Conservation (phyloP, 2,329 filamentous ascomycete species). For the Paecilomyces dactylethromorphus region DNA sequence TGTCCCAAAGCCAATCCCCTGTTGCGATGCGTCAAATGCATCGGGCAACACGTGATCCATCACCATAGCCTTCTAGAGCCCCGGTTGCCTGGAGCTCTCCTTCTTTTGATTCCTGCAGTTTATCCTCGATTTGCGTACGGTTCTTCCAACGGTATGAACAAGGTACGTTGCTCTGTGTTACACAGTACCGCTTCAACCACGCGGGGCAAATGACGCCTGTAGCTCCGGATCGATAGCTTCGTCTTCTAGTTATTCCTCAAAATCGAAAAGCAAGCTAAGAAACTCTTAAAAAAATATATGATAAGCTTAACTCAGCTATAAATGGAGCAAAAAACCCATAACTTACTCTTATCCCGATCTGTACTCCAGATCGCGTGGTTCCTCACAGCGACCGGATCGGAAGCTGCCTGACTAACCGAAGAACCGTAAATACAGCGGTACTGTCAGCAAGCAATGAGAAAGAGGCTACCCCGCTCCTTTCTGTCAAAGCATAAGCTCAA, state of each 20-base stretch:
- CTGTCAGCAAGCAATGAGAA: neutral
- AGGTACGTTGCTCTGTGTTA: neutral
- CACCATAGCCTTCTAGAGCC: neutral
- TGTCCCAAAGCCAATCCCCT: conserved; percentile 8
- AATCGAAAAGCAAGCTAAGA: neutral
- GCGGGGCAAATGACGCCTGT: neutral
- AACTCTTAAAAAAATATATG: neutral
- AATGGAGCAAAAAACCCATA: neutral
- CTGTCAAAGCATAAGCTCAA: neutral
- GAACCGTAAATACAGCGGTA: neutral
- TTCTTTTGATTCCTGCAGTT: neutral
- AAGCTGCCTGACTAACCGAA: neutral
- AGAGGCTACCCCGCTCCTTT: neutral
- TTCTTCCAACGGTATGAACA: neutral
- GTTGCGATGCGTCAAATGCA: conserved; percentile 15
- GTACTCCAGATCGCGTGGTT: neutral
- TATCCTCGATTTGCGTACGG: neutral
- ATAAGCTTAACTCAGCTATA: neutral
- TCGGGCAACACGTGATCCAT: conserved; percentile 17
- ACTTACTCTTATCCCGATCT: neutral
- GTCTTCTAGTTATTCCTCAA: neutral
- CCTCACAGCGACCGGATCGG: neutral
- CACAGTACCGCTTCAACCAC: neutral
- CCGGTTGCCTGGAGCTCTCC: neutral
- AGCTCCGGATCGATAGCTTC: neutral